Conservation (phyloP, 2,329 filamentous ascomycete species). For the Aspergillus terreus region DNA sequence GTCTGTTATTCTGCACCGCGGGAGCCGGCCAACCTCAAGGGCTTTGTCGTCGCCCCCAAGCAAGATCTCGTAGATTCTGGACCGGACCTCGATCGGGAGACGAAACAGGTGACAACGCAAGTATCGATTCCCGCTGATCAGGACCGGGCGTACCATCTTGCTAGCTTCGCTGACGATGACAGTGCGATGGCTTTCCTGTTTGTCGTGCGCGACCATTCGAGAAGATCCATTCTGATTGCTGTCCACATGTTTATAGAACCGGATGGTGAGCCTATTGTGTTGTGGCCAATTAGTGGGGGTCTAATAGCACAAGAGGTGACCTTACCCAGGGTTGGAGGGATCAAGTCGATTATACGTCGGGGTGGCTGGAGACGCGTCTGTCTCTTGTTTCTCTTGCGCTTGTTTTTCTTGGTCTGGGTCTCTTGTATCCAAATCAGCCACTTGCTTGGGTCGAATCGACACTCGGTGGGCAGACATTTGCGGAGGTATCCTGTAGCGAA, state of each 20-base stretch:
- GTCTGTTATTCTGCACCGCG: conserved; percentile 2
- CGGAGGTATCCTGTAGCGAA: too few species aligned
- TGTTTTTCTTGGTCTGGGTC: background rate
- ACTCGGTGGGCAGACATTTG: too few species aligned
- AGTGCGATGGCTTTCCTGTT: conserved; percentile 7
- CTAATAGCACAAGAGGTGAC: background rate
- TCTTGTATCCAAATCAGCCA: background rate
- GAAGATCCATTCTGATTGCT: background rate
- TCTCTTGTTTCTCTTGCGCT: background rate
- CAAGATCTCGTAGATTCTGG: conserved; percentile 11
- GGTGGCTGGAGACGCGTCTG: background rate
- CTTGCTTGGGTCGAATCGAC: background rate
- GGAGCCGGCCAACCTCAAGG: conserved; percentile 12
- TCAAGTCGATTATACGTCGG: conserved; percentile 2
- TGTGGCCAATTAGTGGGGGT: background rate
- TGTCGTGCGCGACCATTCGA: conserved; percentile 1
- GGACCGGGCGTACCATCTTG: conserved; percentile 3
- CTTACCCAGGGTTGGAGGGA: conserved; percentile 10
- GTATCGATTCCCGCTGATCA: conserved; percentile 4
- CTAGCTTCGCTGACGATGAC: conserved; percentile 6
- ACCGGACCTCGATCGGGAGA: conserved; percentile 12
- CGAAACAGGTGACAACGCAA: conserved; percentile 11
- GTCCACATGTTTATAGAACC: conserved; percentile 8
- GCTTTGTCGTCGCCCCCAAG: conserved; percentile 7
- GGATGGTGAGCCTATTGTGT: conserved; percentile 6